Conservation (phyloP, 208 protist species). For the Borovskyia barvae region DNA sequence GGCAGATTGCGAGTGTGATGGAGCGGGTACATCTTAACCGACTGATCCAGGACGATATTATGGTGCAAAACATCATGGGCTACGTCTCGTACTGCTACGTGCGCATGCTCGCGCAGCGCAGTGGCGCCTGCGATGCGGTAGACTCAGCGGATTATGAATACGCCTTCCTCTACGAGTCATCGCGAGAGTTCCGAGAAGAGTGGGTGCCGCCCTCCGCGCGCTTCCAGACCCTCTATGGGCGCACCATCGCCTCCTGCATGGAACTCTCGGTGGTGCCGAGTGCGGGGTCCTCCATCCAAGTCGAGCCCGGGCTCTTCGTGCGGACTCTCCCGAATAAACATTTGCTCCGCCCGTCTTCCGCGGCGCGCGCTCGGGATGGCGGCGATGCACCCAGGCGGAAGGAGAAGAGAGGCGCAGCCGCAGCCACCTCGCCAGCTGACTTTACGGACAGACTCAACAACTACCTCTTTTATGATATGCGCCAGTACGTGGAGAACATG, state of each 20-base stretch:
- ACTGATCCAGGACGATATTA: constrained; percentile 18
- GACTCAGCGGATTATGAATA: constrained; percentile 24
- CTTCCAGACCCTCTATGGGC: constrained; percentile 25
- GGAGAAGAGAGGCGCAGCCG: not conserved
- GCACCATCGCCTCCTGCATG: constrained; percentile 27
- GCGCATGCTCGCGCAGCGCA: constrained; percentile 2
- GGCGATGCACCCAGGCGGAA: not conserved
- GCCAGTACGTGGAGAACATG: constrained; percentile 19
- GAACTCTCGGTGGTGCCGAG: constrained; percentile 38
- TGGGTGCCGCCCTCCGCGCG: constrained; percentile 24
- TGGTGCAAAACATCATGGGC: constrained; percentile 20
- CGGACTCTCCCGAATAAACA: constrained; percentile 12
- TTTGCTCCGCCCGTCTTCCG: not conserved
- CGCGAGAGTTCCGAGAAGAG: constrained; percentile 15
- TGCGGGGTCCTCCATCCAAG: constrained; percentile 48
- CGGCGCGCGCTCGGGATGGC: not conserved
- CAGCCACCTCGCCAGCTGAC: not conserved
- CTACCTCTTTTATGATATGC: constrained; percentile 30
- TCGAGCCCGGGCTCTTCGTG: constrained; percentile 79
- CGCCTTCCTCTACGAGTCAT: constrained; percentile 13
- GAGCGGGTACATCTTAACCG: constrained; percentile 20
- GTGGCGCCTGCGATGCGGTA: constrained; percentile 20
- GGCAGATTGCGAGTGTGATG: constrained; percentile 27
- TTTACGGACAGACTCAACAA: constrained; percentile 15
- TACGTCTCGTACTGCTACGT: constrained; percentile 31